Evolutionary conservation across 1,284 basidiomycete genomes (phyloP).

Genomic region (Cronartium quercuum): DNA sequence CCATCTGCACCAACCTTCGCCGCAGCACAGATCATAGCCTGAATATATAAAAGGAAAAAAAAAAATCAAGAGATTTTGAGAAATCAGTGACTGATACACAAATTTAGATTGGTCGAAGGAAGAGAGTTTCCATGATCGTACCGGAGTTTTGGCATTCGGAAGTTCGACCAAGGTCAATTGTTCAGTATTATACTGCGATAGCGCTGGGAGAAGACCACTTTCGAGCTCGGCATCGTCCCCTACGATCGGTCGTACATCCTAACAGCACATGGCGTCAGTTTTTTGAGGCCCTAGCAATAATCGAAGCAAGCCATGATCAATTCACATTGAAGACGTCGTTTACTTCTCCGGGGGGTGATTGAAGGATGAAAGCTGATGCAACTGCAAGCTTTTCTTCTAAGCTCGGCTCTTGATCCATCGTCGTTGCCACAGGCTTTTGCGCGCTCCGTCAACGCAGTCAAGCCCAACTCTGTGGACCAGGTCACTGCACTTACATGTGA

Average conservation of each 20-base stretch:
- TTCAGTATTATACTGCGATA: slow-evolving; percentile 72
- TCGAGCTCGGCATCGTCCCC: slow-evolving; percentile 74
- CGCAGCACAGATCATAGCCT: slow-evolving; percentile 26
- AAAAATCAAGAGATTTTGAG: neutral
- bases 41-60: neutral
- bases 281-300: neutral
- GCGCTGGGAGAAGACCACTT: slow-evolving; percentile 64
- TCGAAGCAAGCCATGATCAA: neutral
- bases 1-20: neutral
- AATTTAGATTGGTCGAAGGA: slow-evolving; percentile 17
- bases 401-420: neutral
- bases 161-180: slow-evolving; percentile 74
- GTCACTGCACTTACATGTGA: too few relatives aligned
- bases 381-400: slow-evolving; percentile 48
- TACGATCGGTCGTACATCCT: slow-evolving; percentile 82
- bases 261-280: neutral
- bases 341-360: slow-evolving; percentile 88
- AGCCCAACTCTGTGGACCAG: too few relatives aligned
- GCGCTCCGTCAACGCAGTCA: too few relatives aligned
- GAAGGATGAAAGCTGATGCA: slow-evolving; percentile 71
- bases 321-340: slow-evolving; percentile 78
- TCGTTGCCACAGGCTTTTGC: too few relatives aligned
- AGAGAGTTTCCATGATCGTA: slow-evolving; percentile 48
- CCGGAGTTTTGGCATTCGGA: slow-evolving; percentile 57
- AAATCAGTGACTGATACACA: neutral